phyloP scores from a whole-genome alignment of 2,329 filamentous ascomycete genomes.

The Podosphaera aphanis region DNA sequence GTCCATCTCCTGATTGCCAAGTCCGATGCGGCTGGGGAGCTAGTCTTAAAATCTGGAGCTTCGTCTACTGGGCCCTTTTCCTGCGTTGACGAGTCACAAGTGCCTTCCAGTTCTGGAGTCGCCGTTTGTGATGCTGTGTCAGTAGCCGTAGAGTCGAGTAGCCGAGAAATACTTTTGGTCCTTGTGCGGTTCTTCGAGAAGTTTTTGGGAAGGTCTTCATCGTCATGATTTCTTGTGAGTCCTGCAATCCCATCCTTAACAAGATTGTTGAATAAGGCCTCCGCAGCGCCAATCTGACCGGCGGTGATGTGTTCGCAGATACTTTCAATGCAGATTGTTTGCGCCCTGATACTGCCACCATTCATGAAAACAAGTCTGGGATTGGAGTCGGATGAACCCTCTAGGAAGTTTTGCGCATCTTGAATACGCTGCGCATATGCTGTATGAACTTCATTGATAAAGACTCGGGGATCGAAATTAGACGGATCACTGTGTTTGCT shows the following conservation, averaged over 20 bases:
- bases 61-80: background rate
- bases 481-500: constrained; percentile 14
- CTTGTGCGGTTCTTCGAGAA: background rate
- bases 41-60: background rate
- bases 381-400: constrained; percentile 19
- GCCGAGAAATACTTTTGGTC: background rate
- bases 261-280: constrained; percentile 26
- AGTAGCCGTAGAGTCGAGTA: background rate
- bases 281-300: constrained; percentile 26
- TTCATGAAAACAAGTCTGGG: constrained; percentile 36
- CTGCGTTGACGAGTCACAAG: background rate
- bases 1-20: background rate
- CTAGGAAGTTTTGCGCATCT: constrained; percentile 27
- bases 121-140: background rate
- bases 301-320: constrained; percentile 29
- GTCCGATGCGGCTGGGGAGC: background rate
- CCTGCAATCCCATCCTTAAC: constrained; percentile 25
- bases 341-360: constrained; percentile 31
- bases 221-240: constrained; percentile 8
- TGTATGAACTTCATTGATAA: constrained; percentile 27
- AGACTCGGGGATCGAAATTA: constrained; percentile 18
- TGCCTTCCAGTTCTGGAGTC: background rate
- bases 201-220: background rate
- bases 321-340: constrained; percentile 27
- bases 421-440: constrained; percentile 24